A percentile compares a stretch with the other conserved stretches of the same genome.
Evolutionary conservation across 169 alveolate species (phyloP).

Genomic region (Babesia ovata): DNA sequence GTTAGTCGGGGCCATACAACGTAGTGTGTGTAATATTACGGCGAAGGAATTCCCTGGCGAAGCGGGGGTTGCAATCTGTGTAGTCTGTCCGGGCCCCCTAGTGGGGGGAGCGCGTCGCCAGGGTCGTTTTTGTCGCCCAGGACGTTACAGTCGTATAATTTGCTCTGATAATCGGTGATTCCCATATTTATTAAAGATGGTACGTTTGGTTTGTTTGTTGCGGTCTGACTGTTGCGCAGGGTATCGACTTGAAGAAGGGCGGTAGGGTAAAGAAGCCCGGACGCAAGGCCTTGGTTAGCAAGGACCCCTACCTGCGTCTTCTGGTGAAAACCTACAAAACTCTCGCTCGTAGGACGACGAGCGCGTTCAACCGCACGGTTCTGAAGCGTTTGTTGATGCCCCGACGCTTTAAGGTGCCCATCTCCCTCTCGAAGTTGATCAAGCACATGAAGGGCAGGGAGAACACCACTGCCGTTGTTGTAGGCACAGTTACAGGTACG

Average conservation of each 20-base stretch:
- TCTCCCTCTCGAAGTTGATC: constrained; percentile 91
- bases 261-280: constrained; percentile 89
- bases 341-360: constrained; percentile 93
- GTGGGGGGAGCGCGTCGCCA: too few species aligned
- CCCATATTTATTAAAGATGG: background rate
- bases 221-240: constrained; percentile 71
- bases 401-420: constrained; percentile 90
- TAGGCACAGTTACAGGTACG: constrained; percentile 94
- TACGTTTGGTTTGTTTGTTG: background rate
- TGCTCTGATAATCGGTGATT: background rate
- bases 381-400: constrained; percentile 91
- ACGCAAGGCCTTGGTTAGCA: constrained; percentile 85
- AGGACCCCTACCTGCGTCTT: constrained; percentile 88
- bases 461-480: constrained; percentile 93
- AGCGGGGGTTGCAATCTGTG: too few species aligned
- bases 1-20: too few species aligned
- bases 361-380: constrained; percentile 91
- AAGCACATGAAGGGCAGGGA: constrained; percentile 87
- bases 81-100: too few species aligned
- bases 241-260: constrained; percentile 87
- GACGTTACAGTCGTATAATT: too few species aligned
- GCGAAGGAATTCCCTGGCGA: too few species aligned
- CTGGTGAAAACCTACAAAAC: constrained; percentile 83
- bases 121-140: too few species aligned
- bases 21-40: too few species aligned